These are phyloP conservation scores for Mycena floridula DNA, from an alignment of 768 basidiomycete genomes.

Conservation along the genomic window DNA sequence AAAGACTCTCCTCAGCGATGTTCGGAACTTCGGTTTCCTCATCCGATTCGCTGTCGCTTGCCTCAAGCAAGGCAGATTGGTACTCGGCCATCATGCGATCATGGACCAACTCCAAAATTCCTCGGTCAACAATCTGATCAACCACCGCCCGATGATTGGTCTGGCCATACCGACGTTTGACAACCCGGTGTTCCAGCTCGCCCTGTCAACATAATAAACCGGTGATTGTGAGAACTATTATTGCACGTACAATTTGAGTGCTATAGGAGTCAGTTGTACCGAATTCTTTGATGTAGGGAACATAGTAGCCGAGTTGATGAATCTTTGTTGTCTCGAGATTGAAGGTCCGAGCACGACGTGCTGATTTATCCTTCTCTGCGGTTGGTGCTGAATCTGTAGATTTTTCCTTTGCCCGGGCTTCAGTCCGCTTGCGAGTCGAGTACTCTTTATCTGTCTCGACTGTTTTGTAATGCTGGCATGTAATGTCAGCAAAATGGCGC, in stretches of 20 bases:
- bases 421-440: slow-evolving; percentile 17
- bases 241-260: slow-evolving; percentile 25
- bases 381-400: slow-evolving; percentile 1
- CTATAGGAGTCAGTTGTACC: slow-evolving; percentile 31
- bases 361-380: background rate
- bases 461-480: slow-evolving; percentile 20
- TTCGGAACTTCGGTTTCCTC: background rate
- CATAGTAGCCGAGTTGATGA: slow-evolving; percentile 30
- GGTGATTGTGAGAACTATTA: too few relatives aligned
- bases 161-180: background rate
- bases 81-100: background rate
- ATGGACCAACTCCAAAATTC: background rate
- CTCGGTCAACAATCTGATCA: background rate
- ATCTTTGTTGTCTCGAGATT: slow-evolving; percentile 28
- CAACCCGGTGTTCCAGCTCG: background rate
- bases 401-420: slow-evolving; percentile 4
- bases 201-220: too few relatives aligned
- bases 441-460: slow-evolving; percentile 31
- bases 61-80: background rate
- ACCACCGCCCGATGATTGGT: background rate
- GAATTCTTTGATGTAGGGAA: slow-evolving; percentile 12
- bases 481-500: slow-evolving; percentile 22
- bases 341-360: slow-evolving; percentile 10
- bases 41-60: background rate
- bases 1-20: background rate